A percentile compares a stretch with the other conserved stretches of the same genome.
Evolutionary conservation across 78 protist species (phyloP).

Genomic region (Dictyostelium discoideum): DNA sequence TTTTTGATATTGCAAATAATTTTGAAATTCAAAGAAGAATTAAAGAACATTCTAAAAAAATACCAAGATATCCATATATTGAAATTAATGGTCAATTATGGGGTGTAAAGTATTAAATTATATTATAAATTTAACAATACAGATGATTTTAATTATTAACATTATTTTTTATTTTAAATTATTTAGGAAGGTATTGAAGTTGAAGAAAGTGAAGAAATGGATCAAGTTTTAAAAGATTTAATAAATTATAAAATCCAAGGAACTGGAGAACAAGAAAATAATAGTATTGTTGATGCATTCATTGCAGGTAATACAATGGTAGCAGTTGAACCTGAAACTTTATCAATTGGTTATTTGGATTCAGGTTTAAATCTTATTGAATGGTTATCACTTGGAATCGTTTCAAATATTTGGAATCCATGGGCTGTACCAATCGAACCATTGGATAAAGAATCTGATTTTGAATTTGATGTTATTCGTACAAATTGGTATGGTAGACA

Average conservation of each 20-base stretch:
- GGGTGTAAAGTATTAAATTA: conserved; percentile 54
- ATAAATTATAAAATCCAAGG: not conserved
- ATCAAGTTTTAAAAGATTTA: conserved; percentile 17
- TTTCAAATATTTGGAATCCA: conserved; percentile 15
- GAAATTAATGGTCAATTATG: conserved; percentile 67
- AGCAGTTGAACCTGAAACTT: not conserved
- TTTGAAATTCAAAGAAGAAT: conserved; percentile 57
- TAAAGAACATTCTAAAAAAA: conserved; percentile 44
- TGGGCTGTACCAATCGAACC: not conserved
- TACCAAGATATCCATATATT: conserved; percentile 76
- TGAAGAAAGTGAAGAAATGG: conserved; percentile 19
- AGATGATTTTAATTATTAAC: not conserved
- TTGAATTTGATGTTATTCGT: conserved; percentile 48
- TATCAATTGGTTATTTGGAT: conserved; percentile 25
- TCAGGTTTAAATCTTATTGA: conserved; percentile 37
- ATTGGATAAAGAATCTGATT: not conserved
- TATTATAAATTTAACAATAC: not conserved
- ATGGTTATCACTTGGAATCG: conserved; percentile 58
- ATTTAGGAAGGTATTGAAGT: conserved; percentile 19
- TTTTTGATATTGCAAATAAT: conserved; percentile 66
- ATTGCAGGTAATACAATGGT: not conserved
- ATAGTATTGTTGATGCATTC: conserved; percentile 43
- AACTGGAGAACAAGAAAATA: not conserved
- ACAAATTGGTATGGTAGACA: conserved; percentile 78
- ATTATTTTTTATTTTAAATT: not conserved